Percentiles rank a stretch among this genome's conserved stretches.
Conservation (phyloP, 1,284 basidiomycete species). For the Trichosporon sp. region DNA sequence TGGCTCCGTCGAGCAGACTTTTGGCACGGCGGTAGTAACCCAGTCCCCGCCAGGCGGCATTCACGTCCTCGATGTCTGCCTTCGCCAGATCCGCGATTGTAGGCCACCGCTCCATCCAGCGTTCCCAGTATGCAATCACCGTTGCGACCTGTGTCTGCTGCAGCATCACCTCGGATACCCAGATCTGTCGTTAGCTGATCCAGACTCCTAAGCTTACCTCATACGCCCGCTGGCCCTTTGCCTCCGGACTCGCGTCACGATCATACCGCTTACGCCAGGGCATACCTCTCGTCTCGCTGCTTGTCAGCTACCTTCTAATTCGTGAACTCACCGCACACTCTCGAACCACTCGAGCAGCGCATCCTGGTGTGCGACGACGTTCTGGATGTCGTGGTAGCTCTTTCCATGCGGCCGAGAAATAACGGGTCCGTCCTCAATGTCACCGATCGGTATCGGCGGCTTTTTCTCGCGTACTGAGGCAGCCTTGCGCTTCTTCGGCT, state of each 20-base stretch:
- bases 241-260: constrained; percentile 35
- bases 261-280: constrained; percentile 56
- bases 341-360: constrained; percentile 55
- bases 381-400: constrained; percentile 40
- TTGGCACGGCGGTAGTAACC: constrained; percentile 90
- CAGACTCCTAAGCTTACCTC: constrained; percentile 40
- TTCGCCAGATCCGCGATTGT: constrained; percentile 76
- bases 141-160: constrained; percentile 89
- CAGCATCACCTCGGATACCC: constrained; percentile 88
- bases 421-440: constrained; percentile 29
- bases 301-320: background rate
- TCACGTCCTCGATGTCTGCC: constrained; percentile 79
- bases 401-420: constrained; percentile 37
- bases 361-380: constrained; percentile 36
- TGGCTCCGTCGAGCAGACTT: constrained; percentile 73
- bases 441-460: background rate
- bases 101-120: constrained; percentile 82
- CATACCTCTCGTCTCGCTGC: constrained; percentile 54
- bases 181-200: constrained; percentile 13
- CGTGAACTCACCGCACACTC: constrained; percentile 41
- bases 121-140: constrained; percentile 84
- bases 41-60: constrained; percentile 78
- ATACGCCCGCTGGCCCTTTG: constrained; percentile 56
- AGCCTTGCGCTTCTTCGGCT: background rate
- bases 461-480: background rate